A percentile compares a stretch with the other conserved stretches of the same genome.
Conservation (phyloP, 2,329 filamentous ascomycete species). For the Aulographum hederae region DNA sequence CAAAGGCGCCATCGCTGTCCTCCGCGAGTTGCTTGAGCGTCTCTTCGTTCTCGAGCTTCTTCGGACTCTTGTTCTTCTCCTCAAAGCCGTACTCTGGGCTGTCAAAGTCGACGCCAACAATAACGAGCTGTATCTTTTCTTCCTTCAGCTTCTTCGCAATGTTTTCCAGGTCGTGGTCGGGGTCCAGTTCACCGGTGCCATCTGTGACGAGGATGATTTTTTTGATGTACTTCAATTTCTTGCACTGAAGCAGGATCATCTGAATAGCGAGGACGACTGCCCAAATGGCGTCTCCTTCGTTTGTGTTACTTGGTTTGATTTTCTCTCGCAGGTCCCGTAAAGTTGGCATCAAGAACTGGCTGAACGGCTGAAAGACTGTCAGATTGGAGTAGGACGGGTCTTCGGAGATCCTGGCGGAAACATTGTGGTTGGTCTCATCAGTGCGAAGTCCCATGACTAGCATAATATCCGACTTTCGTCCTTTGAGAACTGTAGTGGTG, state of each 20-base stretch:
- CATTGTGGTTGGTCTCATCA: slow-evolving; percentile 44
- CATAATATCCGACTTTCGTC: slow-evolving; percentile 53
- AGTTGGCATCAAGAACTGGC: slow-evolving; percentile 53
- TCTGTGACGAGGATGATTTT: slow-evolving; percentile 77
- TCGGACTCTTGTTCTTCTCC: slow-evolving; percentile 62
- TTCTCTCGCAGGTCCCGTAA: slow-evolving; percentile 44
- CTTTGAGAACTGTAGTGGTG: slow-evolving; percentile 49
- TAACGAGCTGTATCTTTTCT: slow-evolving; percentile 55
- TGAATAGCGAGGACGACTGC: slow-evolving; percentile 71
- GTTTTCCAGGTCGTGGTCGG: slow-evolving; percentile 48
- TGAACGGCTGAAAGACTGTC: slow-evolving; percentile 44
- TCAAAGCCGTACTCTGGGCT: slow-evolving; percentile 79
- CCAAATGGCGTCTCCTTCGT: slow-evolving; percentile 63
- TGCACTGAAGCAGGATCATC: slow-evolving; percentile 67
- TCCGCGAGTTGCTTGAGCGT: slow-evolving; percentile 47
- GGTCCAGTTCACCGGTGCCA: slow-evolving; percentile 52
- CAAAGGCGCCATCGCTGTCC: slow-evolving; percentile 53
- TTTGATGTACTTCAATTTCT: slow-evolving; percentile 63
- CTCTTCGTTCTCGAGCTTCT: slow-evolving; percentile 61
- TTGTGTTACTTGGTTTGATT: slow-evolving; percentile 49
- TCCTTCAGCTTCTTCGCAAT: slow-evolving; percentile 60
- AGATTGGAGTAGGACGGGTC: slow-evolving; percentile 68
- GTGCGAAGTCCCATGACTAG: slow-evolving; percentile 76
- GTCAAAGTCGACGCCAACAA: slow-evolving; percentile 87
- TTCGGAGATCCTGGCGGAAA: slow-evolving; percentile 29